Percentiles rank a stretch among this genome's conserved stretches.
These are phyloP conservation scores for Ettlia oleoabundans DNA, from an alignment of 139 green algal genomes.

Conservation along the genomic window DNA sequence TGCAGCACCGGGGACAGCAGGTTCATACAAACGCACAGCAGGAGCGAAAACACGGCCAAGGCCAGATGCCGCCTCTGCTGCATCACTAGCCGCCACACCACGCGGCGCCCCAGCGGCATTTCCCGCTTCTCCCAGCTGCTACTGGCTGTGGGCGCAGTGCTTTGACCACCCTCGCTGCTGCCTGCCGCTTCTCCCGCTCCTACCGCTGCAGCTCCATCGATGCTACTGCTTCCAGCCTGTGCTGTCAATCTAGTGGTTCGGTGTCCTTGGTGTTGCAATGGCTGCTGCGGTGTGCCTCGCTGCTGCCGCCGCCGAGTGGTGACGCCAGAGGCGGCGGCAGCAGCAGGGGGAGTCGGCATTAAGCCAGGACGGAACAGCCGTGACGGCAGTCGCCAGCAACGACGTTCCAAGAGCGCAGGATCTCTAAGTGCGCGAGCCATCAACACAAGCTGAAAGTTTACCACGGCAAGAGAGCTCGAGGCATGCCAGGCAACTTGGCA, in stretches of 20 bases:
- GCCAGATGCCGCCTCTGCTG: conserved; percentile 64
- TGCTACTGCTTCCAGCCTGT: not conserved
- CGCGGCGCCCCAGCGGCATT: conserved; percentile 32
- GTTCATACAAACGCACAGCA: conserved; percentile 83
- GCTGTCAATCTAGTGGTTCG: not conserved
- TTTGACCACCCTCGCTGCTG: not conserved
- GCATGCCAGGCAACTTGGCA: too few relatives aligned
- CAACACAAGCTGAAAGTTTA: too few relatives aligned
- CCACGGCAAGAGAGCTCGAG: too few relatives aligned
- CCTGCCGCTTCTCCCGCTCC: not conserved
- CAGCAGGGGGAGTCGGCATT: not conserved
- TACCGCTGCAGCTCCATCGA: not conserved
- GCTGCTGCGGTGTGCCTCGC: not conserved
- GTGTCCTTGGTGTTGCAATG: not conserved
- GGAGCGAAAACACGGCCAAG: conserved; percentile 56
- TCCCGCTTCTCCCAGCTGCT: conserved; percentile 26
- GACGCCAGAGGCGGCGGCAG: not conserved
- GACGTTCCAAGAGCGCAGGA: too few relatives aligned
- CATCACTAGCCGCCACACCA: conserved; percentile 50
- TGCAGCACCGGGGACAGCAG: conserved; percentile 82
- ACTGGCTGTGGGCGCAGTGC: not conserved
- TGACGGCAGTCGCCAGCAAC: too few relatives aligned
- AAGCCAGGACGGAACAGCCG: too few relatives aligned
- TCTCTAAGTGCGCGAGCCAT: too few relatives aligned
- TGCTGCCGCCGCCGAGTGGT: conserved; percentile 5